Percentiles rank a stretch among this genome's conserved stretches.
These are phyloP conservation scores for Botryosphaeria dothidea DNA, from an alignment of 2,329 filamentous ascomycete species.

Conservation along the genomic window DNA sequence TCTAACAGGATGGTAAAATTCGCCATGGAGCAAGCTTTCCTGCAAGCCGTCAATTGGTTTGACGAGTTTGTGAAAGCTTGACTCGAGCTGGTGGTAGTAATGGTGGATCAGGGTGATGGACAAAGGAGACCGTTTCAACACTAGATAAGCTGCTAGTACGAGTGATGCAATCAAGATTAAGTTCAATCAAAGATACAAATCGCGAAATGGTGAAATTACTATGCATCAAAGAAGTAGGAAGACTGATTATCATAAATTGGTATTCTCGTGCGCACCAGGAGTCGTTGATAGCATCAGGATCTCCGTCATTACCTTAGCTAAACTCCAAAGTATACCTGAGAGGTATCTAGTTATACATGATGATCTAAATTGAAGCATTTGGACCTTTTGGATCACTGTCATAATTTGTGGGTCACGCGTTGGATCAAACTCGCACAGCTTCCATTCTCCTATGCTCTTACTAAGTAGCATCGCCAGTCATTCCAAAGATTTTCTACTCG, in stretches of 20 bases:
- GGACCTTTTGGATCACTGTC: neutral
- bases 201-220: too few relatives aligned
- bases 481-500: neutral
- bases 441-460: neutral
- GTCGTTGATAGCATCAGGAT: neutral
- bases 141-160: neutral
- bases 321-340: neutral
- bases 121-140: neutral
- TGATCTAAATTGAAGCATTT: neutral
- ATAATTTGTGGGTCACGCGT: neutral
- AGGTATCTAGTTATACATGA: neutral
- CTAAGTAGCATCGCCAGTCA: neutral
- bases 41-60: slow-evolving; percentile 78
- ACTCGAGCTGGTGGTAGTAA: neutral
- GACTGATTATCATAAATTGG: too few relatives aligned
- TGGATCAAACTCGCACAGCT: neutral
- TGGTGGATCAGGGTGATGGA: neutral
- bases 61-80: slow-evolving; percentile 57
- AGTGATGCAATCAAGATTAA: neutral
- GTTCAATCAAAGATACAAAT: neutral
- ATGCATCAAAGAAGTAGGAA: too few relatives aligned
- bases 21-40: slow-evolving; percentile 79
- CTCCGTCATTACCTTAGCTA: neutral
- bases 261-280: too few relatives aligned
- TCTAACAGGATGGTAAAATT: slow-evolving; percentile 61